These are phyloP conservation scores for Trichosporon coremiiforme DNA, from an alignment of 1,284 basidiomycete genomes.

Conservation along the genomic window DNA sequence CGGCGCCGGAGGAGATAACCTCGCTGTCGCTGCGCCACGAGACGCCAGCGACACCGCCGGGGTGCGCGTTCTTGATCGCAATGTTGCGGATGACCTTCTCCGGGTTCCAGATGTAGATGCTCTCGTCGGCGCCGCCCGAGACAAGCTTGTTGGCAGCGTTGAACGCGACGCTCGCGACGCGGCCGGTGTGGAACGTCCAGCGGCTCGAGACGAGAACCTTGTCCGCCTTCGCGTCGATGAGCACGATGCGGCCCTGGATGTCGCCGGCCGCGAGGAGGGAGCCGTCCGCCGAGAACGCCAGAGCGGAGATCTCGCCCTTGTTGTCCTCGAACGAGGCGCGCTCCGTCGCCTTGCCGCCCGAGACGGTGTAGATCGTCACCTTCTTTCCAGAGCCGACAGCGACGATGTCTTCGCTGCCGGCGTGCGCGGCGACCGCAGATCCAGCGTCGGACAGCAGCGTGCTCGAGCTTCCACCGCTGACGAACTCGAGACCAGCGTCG, in stretches of 20 bases:
- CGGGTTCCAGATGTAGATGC: constrained; percentile 86
- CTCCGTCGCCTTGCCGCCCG: constrained; percentile 33
- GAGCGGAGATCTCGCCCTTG: constrained; percentile 69
- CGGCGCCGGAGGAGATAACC: constrained; percentile 76
- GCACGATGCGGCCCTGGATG: constrained; percentile 57
- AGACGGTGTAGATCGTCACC: constrained; percentile 57
- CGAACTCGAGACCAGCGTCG: constrained; percentile 65
- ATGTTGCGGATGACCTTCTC: constrained; percentile 75
- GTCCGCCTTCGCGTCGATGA: constrained; percentile 65
- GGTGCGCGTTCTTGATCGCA: constrained; percentile 78
- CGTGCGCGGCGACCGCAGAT: constrained; percentile 48
- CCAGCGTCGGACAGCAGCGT: constrained; percentile 28
- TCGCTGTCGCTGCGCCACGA: constrained; percentile 70
- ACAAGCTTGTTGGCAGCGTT: constrained; percentile 72
- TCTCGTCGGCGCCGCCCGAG: constrained; percentile 86
- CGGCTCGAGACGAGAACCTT: constrained; percentile 68
- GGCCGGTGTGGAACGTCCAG: constrained; percentile 87
- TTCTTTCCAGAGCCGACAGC: constrained; percentile 62
- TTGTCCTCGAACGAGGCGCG: constrained; percentile 66
- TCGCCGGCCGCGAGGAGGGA: constrained; percentile 76
- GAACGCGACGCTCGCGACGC: constrained; percentile 78
- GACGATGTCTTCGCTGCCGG: constrained; percentile 42
- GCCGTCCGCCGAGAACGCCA: constrained; percentile 81
- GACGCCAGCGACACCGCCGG: constrained; percentile 78
- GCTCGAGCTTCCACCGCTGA: constrained; percentile 39